A percentile compares a stretch with the other conserved stretches of the same genome.
phyloP scores from a whole-genome alignment of 148 eudicot species.

The Nepenthes gracilis region DNA sequence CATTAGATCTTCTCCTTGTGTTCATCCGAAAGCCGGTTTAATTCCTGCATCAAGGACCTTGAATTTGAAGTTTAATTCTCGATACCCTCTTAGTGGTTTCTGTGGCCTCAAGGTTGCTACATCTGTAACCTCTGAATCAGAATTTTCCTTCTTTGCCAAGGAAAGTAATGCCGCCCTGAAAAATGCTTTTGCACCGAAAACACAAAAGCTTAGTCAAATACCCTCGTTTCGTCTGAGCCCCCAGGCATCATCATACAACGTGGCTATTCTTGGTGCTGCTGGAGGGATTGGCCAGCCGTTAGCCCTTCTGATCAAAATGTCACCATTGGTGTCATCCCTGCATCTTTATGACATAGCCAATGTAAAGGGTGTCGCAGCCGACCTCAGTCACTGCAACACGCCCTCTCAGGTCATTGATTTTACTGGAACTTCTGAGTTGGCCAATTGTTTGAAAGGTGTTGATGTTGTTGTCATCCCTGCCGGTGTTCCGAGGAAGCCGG shows the following conservation, averaged over 20 bases:
- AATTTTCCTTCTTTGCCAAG: conserved; percentile 31
- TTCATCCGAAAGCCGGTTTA: conserved; percentile 24
- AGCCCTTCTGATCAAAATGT: conserved; percentile 76
- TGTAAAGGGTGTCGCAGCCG: conserved; percentile 93
- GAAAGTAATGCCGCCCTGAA: conserved; percentile 31
- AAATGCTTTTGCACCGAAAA: conserved; percentile 13
- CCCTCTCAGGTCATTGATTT: conserved; percentile 62
- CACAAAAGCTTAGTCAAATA: conserved; percentile 15
- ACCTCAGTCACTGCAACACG: conserved; percentile 89
- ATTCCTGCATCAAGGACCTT: conserved; percentile 22
- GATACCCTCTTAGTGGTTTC: conserved; percentile 26
- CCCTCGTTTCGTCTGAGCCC: conserved; percentile 25
- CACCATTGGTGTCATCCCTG: conserved; percentile 63
- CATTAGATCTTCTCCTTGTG: conserved; percentile 25
- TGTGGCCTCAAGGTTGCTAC: conserved; percentile 39
- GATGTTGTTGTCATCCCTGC: conserved; percentile 89
- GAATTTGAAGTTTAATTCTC: conserved; percentile 21
- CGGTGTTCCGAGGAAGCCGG: conserved; percentile 90
- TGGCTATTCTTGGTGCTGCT: conserved; percentile 85
- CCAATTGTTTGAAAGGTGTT: conserved; percentile 45
- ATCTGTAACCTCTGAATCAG: conserved; percentile 25
- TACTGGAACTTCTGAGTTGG: conserved; percentile 64
- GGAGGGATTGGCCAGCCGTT: conserved; percentile 90
- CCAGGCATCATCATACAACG: conserved; percentile 63
- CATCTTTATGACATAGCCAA: conserved; percentile 87